Conservation (phyloP, 164 flowering plant genomes). For the Aristolochia californica region DNA sequence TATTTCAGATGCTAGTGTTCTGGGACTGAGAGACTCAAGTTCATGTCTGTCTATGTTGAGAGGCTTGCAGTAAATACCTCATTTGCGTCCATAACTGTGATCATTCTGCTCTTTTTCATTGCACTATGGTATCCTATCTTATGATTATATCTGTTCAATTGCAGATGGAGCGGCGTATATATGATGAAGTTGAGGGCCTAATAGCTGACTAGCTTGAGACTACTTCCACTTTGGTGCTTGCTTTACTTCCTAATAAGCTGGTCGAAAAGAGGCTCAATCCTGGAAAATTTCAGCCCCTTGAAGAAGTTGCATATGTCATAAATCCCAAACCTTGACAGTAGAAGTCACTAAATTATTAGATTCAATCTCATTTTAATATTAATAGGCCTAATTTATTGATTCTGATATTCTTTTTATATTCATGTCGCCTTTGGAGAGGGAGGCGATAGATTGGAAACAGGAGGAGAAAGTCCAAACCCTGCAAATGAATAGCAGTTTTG, state of each 20-base stretch:
- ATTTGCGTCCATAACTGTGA: neutral
- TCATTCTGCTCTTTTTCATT: neutral
- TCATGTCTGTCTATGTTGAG: slow-evolving; percentile 74
- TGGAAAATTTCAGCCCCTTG: slow-evolving; percentile 36
- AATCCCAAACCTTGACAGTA: too few relatives aligned
- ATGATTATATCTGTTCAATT: neutral
- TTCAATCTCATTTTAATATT: too few relatives aligned
- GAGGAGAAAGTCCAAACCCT: too few relatives aligned
- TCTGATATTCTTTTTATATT: too few relatives aligned
- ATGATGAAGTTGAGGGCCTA: slow-evolving; percentile 83
- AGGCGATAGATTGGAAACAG: too few relatives aligned
- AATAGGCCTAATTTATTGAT: too few relatives aligned
- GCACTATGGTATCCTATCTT: neutral
- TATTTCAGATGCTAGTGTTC: slow-evolving; percentile 66
- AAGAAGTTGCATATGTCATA: slow-evolving; percentile 51
- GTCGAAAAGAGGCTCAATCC: slow-evolving; percentile 29
- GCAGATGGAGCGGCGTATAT: slow-evolving; percentile 81
- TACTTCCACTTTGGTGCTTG: slow-evolving; percentile 67
- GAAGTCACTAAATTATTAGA: too few relatives aligned
- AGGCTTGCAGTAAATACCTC: slow-evolving; percentile 58
- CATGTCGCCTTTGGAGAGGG: too few relatives aligned
- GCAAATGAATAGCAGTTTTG: too few relatives aligned
- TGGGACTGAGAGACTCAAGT: slow-evolving; percentile 90
- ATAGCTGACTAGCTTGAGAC: slow-evolving; percentile 75
- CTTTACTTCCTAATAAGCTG: slow-evolving; percentile 24